Conservation (phyloP, 1,139 yeast species). For the Neolecta irregularis region DNA sequence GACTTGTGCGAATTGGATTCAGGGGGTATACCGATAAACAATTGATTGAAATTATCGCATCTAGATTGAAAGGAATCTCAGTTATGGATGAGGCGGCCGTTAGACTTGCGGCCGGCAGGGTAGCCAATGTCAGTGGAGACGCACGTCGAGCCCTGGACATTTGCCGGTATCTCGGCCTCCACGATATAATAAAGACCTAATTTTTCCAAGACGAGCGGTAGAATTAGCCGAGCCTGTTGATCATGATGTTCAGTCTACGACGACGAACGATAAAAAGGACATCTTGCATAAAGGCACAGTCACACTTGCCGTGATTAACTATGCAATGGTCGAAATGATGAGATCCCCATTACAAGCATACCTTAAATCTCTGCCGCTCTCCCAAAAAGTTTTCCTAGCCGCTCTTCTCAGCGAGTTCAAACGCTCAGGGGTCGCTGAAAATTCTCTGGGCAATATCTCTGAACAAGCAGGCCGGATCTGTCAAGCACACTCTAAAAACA, state of each 20-base stretch:
- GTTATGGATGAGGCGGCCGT: slow-evolving; percentile 57
- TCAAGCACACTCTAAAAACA: slow-evolving; percentile 7
- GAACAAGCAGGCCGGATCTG: slow-evolving; percentile 48
- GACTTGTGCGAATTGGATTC: slow-evolving; percentile 64
- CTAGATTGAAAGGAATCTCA: slow-evolving; percentile 44
- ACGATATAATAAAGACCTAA: background rate
- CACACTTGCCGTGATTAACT: slow-evolving; percentile 51
- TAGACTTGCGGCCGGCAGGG: slow-evolving; percentile 82
- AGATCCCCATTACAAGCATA: slow-evolving; percentile 54
- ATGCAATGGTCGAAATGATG: slow-evolving; percentile 68
- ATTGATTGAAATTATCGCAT: slow-evolving; percentile 55
- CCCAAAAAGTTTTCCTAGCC: slow-evolving; percentile 53
- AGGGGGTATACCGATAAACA: slow-evolving; percentile 77
- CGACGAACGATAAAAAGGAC: slow-evolving; percentile 16
- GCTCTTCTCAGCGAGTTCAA: slow-evolving; percentile 51
- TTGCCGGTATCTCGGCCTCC: slow-evolving; percentile 32
- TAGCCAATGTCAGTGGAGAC: slow-evolving; percentile 94
- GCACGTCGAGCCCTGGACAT: slow-evolving; percentile 86
- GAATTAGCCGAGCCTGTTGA: slow-evolving; percentile 52
- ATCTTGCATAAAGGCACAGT: slow-evolving; percentile 34
- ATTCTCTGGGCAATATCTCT: slow-evolving; percentile 51
- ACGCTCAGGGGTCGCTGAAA: slow-evolving; percentile 58
- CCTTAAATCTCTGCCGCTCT: slow-evolving; percentile 45
- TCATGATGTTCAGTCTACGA: slow-evolving; percentile 14
- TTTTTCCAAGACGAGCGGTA: slow-evolving; percentile 43